phyloP scores from a whole-genome alignment of 139 green algal species.

The Coelastrella sp. region DNA sequence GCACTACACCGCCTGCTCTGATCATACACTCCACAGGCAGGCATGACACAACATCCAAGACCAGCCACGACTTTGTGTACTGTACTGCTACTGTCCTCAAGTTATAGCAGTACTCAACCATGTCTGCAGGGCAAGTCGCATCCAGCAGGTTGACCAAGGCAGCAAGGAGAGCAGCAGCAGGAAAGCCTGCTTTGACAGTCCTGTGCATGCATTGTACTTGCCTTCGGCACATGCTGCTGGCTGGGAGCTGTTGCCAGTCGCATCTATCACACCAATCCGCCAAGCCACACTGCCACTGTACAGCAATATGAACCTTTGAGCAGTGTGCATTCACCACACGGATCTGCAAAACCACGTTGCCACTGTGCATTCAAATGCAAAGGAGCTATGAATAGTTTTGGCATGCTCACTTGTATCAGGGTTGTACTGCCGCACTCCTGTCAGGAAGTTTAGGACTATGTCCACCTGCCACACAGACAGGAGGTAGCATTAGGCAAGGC shows the following conservation, averaged over 20 bases:
- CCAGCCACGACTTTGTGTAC: constrained; percentile 5
- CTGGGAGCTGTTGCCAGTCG: too few species aligned
- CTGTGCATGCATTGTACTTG: too few species aligned
- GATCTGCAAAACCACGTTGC: too few species aligned
- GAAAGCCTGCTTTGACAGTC: too few species aligned
- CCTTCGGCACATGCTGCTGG: too few species aligned
- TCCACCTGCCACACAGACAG: constrained; percentile 7
- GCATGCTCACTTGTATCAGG: not conserved
- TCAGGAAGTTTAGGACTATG: constrained; percentile 40
- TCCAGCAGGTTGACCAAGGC: too few species aligned
- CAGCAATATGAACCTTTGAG: too few species aligned
- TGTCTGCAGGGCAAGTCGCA: not conserved
- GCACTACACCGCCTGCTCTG: not conserved
- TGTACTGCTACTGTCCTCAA: not conserved
- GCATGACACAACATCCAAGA: constrained; percentile 14
- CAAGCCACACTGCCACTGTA: too few species aligned
- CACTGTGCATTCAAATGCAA: too few species aligned
- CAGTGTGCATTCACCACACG: too few species aligned
- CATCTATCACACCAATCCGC: too few species aligned
- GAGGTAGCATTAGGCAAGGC: not conserved
- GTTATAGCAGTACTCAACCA: constrained; percentile 29
- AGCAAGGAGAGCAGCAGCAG: not conserved
- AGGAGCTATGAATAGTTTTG: not conserved
- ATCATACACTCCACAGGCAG: constrained; percentile 43
- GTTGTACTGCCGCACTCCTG: constrained; percentile 9